Evolutionary conservation across 169 alveolate species (phyloP).

Genomic region (Plasmodium vivax): DNA sequence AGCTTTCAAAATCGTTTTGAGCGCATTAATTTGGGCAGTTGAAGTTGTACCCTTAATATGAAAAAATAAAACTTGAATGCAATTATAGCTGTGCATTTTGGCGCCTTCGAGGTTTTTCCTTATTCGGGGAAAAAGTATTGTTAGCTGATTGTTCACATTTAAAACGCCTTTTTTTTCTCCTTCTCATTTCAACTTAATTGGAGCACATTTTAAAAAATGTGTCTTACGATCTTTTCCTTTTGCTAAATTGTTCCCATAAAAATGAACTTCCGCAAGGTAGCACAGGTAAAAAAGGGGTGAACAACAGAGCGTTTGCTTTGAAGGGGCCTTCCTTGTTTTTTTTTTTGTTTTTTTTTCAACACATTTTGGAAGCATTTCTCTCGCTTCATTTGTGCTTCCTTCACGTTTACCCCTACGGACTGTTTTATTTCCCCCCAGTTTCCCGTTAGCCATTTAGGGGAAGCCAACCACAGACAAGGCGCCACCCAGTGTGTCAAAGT

Average conservation of each 20-base stretch:
- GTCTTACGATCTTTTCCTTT: background rate
- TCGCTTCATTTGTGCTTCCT: background rate
- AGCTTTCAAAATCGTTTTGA: background rate
- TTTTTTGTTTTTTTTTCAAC: background rate
- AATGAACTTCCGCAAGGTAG: constrained; percentile 19
- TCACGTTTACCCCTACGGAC: background rate
- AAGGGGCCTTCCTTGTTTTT: background rate
- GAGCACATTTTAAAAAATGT: constrained; percentile 1
- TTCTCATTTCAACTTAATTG: background rate
- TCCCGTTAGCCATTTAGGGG: constrained; percentile 17
- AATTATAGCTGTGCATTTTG: background rate
- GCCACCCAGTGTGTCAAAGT: constrained; percentile 16
- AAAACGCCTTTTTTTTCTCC: background rate
- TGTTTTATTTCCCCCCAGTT: constrained; percentile 9
- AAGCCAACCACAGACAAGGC: constrained; percentile 24
- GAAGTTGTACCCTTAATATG: background rate
- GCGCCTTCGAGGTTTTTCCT: background rate
- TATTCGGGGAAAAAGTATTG: constrained; percentile 27
- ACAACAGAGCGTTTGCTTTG: background rate
- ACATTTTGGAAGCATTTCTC: background rate
- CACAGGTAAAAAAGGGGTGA: background rate
- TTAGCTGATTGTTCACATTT: background rate
- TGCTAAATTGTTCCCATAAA: background rate
- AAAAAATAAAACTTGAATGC: background rate
- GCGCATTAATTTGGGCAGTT: background rate